Evolutionary conservation across 2,329 filamentous ascomycete species (phyloP).

Genomic region (Cladophialophora exuberans): DNA sequence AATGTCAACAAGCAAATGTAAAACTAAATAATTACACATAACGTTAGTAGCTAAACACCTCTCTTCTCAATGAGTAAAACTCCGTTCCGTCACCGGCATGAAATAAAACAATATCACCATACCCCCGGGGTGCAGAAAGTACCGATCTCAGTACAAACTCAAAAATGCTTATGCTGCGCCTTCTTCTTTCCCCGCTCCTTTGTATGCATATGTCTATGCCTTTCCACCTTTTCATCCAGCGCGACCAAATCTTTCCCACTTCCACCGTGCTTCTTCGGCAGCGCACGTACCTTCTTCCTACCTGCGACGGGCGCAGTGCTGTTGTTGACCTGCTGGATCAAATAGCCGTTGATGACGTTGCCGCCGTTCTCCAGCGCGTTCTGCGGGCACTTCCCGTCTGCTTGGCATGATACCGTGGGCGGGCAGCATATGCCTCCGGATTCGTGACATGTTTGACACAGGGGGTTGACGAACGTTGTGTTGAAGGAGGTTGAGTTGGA

Average conservation of each 20-base stretch:
- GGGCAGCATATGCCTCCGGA: slow-evolving; percentile 30
- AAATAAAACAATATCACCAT: too few relatives aligned
- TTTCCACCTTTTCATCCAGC: slow-evolving; percentile 1
- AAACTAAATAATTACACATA: too few relatives aligned
- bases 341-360: slow-evolving; percentile 27
- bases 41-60: too few relatives aligned
- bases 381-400: slow-evolving; percentile 27
- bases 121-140: too few relatives aligned
- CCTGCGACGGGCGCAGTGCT: slow-evolving; percentile 24
- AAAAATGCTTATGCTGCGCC: slow-evolving; percentile 21
- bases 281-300: slow-evolving; percentile 23
- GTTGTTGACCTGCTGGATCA: slow-evolving; percentile 30
- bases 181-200: slow-evolving; percentile 17
- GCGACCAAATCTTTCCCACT: not conserved
- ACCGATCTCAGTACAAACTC: too few relatives aligned
- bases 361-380: slow-evolving; percentile 21
- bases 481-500: slow-evolving; percentile 2
- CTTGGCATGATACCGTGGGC: slow-evolving; percentile 22
- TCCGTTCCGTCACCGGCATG: too few relatives aligned
- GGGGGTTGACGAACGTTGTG: slow-evolving; percentile 12
- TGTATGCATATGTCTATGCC: slow-evolving; percentile 7
- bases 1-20: too few relatives aligned
- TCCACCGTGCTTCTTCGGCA: slow-evolving; percentile 10
- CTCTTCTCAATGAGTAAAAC: too few relatives aligned
- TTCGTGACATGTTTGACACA: slow-evolving; percentile 27